Evolutionary conservation across 2,329 filamentous ascomycete genomes (phyloP).

Genomic region (Scleromitrula shiraiana): DNA sequence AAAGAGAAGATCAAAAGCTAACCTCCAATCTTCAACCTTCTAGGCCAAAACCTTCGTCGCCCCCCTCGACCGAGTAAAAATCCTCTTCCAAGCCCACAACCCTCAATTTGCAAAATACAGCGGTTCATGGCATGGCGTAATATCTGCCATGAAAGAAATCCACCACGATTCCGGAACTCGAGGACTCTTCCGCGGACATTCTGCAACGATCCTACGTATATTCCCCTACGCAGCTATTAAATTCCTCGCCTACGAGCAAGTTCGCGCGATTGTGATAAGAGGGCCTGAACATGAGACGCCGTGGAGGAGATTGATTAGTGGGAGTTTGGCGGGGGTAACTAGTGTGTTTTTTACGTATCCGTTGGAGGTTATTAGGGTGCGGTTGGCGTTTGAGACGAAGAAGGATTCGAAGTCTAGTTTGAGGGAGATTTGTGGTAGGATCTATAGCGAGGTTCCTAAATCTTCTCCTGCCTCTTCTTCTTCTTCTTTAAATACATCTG

Average conservation of each 20-base stretch:
- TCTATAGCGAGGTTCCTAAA: constrained; percentile 67
- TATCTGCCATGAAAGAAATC: constrained; percentile 77
- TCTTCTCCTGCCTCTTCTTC: constrained; percentile 20
- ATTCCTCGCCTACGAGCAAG: constrained; percentile 95
- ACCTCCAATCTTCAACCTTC: background rate
- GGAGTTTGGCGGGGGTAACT: constrained; percentile 72
- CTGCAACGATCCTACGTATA: constrained; percentile 84
- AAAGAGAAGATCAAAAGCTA: too few species aligned
- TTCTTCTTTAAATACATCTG: constrained; percentile 31
- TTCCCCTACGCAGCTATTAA: constrained; percentile 98
- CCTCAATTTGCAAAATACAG: constrained; percentile 91
- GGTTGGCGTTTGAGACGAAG: constrained; percentile 92
- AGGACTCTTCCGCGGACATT: constrained; percentile 89
- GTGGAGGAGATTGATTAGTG: constrained; percentile 64
- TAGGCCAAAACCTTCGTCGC: constrained; percentile 96
- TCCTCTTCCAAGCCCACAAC: constrained; percentile 93
- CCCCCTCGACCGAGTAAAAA: constrained; percentile 95
- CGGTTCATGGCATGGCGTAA: constrained; percentile 77
- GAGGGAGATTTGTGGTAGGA: constrained; percentile 66
- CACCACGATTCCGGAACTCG: constrained; percentile 62
- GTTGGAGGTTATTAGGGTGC: constrained; percentile 84
- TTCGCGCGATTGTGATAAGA: constrained; percentile 71
- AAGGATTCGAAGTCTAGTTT: constrained; percentile 51
- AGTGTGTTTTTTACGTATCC: constrained; percentile 97
- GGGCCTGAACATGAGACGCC: constrained; percentile 69